Percentiles rank a stretch among this genome's conserved stretches.
phyloP scores from a whole-genome alignment of 2,329 filamentous ascomycete genomes.

The Neonectria faginata region DNA sequence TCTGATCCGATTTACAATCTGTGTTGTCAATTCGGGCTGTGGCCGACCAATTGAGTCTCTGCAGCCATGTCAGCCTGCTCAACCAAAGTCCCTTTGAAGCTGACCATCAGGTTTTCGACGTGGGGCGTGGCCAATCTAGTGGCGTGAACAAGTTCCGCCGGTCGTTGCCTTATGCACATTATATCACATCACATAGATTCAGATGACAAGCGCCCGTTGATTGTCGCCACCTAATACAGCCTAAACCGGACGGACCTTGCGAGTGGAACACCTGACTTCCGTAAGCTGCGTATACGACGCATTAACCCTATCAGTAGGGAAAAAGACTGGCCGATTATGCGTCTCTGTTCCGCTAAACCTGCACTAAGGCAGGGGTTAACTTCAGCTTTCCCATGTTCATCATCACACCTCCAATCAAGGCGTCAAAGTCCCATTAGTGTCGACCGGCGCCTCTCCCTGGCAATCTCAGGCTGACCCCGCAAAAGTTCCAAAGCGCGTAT shows the following conservation, averaged over 20 bases:
- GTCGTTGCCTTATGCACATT: not conserved
- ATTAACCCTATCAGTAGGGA: not conserved
- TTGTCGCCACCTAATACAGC: not conserved
- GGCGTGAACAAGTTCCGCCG: not conserved
- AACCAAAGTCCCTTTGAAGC: conserved; percentile 2
- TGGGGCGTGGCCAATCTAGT: not conserved
- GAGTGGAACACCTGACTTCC: not conserved
- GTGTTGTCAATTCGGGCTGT: not conserved
- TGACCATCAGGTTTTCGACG: not conserved
- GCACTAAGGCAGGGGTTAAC: not conserved
- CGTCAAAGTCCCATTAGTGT: not conserved
- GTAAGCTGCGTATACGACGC: not conserved
- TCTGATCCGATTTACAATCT: too few relatives aligned
- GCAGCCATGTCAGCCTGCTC: not conserved
- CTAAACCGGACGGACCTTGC: not conserved
- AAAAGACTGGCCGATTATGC: not conserved
- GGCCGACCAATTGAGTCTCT: not conserved
- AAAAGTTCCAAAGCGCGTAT: not conserved
- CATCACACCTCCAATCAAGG: not conserved
- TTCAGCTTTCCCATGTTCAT: conserved; percentile 11
- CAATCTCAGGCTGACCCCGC: conserved; percentile 7
- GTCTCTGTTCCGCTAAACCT: not conserved
- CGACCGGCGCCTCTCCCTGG: not conserved
- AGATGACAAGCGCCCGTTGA: not conserved
- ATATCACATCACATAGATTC: not conserved